A percentile compares a stretch with the other conserved stretches of the same genome.
phyloP scores from a whole-genome alignment of 345 rosid genomes.

The Cochlearia excelsa region DNA sequence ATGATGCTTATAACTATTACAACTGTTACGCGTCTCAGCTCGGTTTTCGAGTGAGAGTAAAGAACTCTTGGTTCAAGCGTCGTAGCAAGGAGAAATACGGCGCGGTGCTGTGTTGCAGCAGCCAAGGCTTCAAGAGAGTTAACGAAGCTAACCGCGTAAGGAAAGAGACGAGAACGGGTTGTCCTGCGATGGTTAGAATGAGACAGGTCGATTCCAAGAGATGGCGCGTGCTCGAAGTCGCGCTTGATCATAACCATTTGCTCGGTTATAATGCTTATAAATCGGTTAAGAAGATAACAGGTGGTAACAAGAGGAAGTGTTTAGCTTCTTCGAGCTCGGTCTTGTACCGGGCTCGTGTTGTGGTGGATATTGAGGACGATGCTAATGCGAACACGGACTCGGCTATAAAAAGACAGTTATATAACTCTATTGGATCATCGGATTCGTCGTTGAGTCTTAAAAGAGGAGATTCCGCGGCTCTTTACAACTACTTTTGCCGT shows the following conservation, averaged over 20 bases:
- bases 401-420: conserved; percentile 36
- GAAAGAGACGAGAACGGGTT: conserved; percentile 76
- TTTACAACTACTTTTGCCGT: conserved; percentile 57
- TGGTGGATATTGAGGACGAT: conserved; percentile 48
- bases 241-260: conserved; percentile 70
- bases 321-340: conserved; percentile 51
- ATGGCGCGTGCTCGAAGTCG: conserved; percentile 67
- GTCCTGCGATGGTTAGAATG: conserved; percentile 79
- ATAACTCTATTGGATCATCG: conserved; percentile 27
- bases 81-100: conserved; percentile 72
- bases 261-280: conserved; percentile 47
- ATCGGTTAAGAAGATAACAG: conserved; percentile 43
- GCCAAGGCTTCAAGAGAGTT: conserved; percentile 70
- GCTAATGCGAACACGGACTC: conserved; percentile 41
- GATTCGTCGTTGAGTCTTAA: conserved; percentile 47
- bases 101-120: conserved; percentile 76
- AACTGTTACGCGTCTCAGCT: conserved; percentile 69
- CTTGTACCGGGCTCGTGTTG: conserved; percentile 55
- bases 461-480: conserved; percentile 56
- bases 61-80: conserved; percentile 84
- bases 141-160: conserved; percentile 62
- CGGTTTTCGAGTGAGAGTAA: conserved; percentile 75
- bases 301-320: conserved; percentile 49
- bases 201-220: conserved; percentile 71
- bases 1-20: conserved; percentile 78